Conservation (phyloP, 1,139 yeast genomes). For the Lodderomyces orthopsilosis region DNA sequence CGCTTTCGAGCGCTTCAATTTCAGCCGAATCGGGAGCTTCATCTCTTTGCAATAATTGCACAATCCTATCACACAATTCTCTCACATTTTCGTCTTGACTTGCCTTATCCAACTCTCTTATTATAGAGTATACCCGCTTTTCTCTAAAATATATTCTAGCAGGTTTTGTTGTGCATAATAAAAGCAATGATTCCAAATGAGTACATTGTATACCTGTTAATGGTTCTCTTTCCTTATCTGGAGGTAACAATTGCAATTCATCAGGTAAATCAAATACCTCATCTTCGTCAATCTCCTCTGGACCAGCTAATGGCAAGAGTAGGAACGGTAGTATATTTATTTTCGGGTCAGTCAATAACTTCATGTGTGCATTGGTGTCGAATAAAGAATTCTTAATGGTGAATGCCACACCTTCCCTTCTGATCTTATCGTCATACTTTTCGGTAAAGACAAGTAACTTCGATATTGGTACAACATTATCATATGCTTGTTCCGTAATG, state of each 20-base stretch:
- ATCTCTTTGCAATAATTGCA: conserved; percentile 88
- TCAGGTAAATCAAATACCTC: conserved; percentile 89
- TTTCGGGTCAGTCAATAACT: conserved; percentile 55
- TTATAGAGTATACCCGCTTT: conserved; percentile 76
- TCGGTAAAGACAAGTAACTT: conserved; percentile 83
- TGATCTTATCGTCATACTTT: conserved; percentile 67
- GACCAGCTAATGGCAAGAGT: conserved; percentile 78
- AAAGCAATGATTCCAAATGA: conserved; percentile 72
- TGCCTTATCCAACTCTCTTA: conserved; percentile 80
- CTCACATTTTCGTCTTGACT: conserved; percentile 60
- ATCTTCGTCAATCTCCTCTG: conserved; percentile 76
- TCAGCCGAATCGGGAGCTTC: conserved; percentile 50
- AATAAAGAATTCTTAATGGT: conserved; percentile 88
- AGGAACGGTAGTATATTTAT: conserved; percentile 80
- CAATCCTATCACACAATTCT: conserved; percentile 72
- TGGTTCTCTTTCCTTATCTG: conserved; percentile 78
- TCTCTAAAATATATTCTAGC: conserved; percentile 75
- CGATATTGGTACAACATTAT: conserved; percentile 74
- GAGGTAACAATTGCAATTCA: conserved; percentile 76
- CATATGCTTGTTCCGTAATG: conserved; percentile 67
- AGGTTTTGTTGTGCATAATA: conserved; percentile 70
- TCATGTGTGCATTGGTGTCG: conserved; percentile 67
- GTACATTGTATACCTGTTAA: conserved; percentile 59
- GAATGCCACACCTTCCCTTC: conserved; percentile 92
- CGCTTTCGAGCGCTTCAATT: conserved; percentile 30